These are phyloP conservation scores for Boehmeria nivea DNA, from an alignment of 306 rosid species.

Conservation along the genomic window DNA sequence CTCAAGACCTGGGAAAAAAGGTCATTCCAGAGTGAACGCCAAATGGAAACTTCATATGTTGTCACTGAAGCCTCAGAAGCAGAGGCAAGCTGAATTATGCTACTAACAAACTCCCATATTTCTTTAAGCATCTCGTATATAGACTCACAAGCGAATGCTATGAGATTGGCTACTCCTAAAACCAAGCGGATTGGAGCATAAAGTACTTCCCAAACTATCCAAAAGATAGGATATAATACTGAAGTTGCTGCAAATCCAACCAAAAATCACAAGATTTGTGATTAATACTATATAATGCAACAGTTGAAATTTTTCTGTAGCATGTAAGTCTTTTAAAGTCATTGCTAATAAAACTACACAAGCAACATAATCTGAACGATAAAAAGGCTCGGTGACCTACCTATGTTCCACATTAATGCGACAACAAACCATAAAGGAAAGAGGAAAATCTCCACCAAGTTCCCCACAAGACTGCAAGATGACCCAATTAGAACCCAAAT, in stretches of 20 bases:
- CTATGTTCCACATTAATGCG: slow-evolving; percentile 48
- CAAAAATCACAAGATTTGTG: slow-evolving; percentile 14
- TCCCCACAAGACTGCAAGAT: slow-evolving; percentile 39
- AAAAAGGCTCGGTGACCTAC: slow-evolving; percentile 43
- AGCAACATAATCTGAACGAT: slow-evolving; percentile 1
- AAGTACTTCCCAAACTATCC: slow-evolving; percentile 61
- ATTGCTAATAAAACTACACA: background rate
- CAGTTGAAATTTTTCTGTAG: background rate
- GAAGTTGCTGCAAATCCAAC: slow-evolving; percentile 48
- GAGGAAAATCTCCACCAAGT: slow-evolving; percentile 54
- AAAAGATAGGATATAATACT: slow-evolving; percentile 56
- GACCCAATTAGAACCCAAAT: slow-evolving; percentile 52
- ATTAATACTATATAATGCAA: slow-evolving; percentile 11
- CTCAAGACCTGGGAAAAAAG: slow-evolving; percentile 35
- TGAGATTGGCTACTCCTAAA: slow-evolving; percentile 35
- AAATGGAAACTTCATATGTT: slow-evolving; percentile 63
- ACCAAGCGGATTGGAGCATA: slow-evolving; percentile 66
- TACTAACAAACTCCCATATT: slow-evolving; percentile 46
- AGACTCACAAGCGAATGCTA: slow-evolving; percentile 34
- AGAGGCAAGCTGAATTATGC: slow-evolving; percentile 57
- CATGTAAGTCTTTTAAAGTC: background rate
- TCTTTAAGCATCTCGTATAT: slow-evolving; percentile 37
- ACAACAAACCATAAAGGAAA: slow-evolving; percentile 60
- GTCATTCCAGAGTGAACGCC: slow-evolving; percentile 91
- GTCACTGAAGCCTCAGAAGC: slow-evolving; percentile 60